Evolutionary conservation across 345 rosid species (phyloP), one percentile per base, ranked within the genome.

Genomic region (Populus ilicifolia): DNA sequence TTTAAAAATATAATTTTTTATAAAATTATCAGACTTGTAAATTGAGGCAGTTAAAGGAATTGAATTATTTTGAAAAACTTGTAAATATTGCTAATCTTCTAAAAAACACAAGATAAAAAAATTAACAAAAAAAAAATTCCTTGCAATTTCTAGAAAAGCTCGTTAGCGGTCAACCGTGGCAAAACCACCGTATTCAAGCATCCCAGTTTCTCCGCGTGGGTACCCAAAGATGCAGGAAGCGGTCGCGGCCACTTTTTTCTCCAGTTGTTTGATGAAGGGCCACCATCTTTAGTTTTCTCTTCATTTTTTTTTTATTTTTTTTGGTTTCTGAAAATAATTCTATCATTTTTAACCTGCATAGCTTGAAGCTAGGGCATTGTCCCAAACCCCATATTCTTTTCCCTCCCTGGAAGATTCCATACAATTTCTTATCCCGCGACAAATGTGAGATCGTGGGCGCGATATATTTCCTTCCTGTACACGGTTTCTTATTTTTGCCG

Each of bases 31-130:
- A 33, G 4, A 33, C 36, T 33, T 0, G 4, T 33, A 4, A 0
- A 27, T 27, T 27, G 27, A 27, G 27, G 27, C 27, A 27, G 27
- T 27, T 27, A 27, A 27, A 27, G 0, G 1, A 27, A 27, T 27
- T 27, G 27, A 4, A 33, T 33, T 33, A 33, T 33, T 5, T 33
- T 33, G 1, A 33, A 0, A 33, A 33, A 33, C 5, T 33, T 4
- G 0, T 0, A 4, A 33, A 33, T 4, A 0, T 0, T 0, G 0
- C 4, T 33, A 4, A 30, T 30, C 4, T 2, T 0, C 3, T 50
- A 0, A 4, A 18, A 52, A 18, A 52, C 6, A 20, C 6, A 20
- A 20, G 2, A 9, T 21, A 8, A 7, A 1, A 5, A 17, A 48
- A 48, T 2, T 8, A 50, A 18, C n/a, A 50, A 1, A 6, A 39